Conservation (phyloP, 768 basidiomycete species). For the Lactifluus subvellereus region DNA sequence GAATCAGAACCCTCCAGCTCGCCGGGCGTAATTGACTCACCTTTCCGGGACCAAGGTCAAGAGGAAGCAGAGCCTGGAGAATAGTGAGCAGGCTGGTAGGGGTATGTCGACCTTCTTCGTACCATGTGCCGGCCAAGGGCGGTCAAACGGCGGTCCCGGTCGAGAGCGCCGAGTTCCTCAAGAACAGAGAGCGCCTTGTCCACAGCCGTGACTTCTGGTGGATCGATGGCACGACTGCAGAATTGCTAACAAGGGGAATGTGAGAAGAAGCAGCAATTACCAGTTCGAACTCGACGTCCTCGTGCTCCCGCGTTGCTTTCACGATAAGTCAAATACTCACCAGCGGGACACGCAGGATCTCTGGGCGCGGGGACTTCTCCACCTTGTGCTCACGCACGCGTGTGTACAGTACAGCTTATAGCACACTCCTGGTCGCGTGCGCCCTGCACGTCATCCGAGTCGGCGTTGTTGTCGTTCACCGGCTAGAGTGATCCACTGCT, state of each 20-base stretch:
- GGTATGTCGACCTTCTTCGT: slow-evolving; percentile 21
- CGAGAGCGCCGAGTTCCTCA: slow-evolving; percentile 73
- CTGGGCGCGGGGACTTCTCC: slow-evolving; percentile 71
- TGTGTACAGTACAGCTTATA: slow-evolving; percentile 89
- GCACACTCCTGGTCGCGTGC: slow-evolving; percentile 76
- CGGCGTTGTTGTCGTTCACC: slow-evolving; percentile 82
- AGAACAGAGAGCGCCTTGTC: slow-evolving; percentile 70
- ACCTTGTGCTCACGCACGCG: slow-evolving; percentile 62
- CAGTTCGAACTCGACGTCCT: slow-evolving; percentile 54
- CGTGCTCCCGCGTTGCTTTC: slow-evolving; percentile 70
- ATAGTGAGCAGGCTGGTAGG: not conserved
- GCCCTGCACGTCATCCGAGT: slow-evolving; percentile 87
- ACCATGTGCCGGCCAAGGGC: slow-evolving; percentile 80
- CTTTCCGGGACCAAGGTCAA: slow-evolving; percentile 85
- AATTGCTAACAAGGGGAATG: no score
- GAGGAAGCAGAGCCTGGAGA: slow-evolving; percentile 68
- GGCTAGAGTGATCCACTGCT: slow-evolving; percentile 73
- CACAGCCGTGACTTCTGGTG: slow-evolving; percentile 70
- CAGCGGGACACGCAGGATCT: slow-evolving; percentile 82
- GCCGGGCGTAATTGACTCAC: slow-evolving; percentile 31
- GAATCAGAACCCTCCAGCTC: not conserved
- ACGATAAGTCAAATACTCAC: slow-evolving; percentile 78
- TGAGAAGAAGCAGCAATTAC: not conserved
- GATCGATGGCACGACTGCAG: slow-evolving; percentile 47
- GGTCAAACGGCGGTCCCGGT: slow-evolving; percentile 57